Percentiles rank a stretch among this genome's conserved stretches.
Conservation (phyloP, 108 stramenopile genomes). For the Seminavis robusta region DNA sequence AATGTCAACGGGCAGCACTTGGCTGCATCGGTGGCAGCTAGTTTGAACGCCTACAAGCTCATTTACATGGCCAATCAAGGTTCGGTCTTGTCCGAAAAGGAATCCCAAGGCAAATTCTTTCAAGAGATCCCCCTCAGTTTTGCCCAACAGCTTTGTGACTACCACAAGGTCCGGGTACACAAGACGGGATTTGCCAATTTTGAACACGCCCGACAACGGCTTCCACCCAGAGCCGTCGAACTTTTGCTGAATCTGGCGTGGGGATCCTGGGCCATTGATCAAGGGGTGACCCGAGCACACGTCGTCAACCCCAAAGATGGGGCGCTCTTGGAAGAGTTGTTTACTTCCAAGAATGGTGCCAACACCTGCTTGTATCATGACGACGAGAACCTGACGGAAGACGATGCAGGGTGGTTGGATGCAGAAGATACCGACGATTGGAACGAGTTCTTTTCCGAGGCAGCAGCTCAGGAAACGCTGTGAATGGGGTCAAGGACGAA, state of each 20-base stretch:
- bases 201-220: conserved; percentile 5
- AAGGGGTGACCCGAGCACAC: conserved; percentile 63
- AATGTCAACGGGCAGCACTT: conserved; percentile 52
- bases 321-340: conserved; percentile 56
- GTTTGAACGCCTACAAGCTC: conserved; percentile 45
- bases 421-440: neutral
- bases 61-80: conserved; percentile 51
- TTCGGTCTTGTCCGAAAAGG: conserved; percentile 34
- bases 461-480: neutral
- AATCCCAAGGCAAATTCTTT: conserved; percentile 6
- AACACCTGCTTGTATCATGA: conserved; percentile 60
- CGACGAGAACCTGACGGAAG: conserved; percentile 12
- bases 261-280: conserved; percentile 50
- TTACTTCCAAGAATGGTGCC: conserved; percentile 48
- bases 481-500: too few relatives aligned
- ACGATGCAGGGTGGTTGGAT: too few relatives aligned
- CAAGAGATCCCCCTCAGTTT: conserved; percentile 36
- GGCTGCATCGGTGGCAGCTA: conserved; percentile 50
- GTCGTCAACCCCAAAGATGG: conserved; percentile 57
- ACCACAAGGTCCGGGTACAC: conserved; percentile 14
- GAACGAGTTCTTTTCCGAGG: neutral
- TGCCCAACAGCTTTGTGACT: conserved; percentile 12
- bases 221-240: conserved; percentile 7
- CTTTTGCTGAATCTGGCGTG: conserved; percentile 56
- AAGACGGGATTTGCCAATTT: conserved; percentile 19